These are phyloP conservation scores for Botrytis porri DNA, from an alignment of 2,329 filamentous ascomycete species.

Conservation along the genomic window DNA sequence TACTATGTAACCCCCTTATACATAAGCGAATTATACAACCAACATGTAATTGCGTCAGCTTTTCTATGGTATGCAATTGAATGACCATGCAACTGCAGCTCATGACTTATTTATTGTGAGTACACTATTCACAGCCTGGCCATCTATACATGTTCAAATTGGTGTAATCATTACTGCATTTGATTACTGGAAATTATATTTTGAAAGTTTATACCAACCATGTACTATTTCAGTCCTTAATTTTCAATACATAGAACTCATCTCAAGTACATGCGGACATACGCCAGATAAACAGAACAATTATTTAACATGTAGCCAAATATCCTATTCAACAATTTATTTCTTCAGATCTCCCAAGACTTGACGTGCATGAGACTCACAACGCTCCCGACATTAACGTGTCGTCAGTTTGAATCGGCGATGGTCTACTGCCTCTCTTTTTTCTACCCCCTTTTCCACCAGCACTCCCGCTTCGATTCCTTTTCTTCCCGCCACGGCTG, in stretches of 20 bases:
- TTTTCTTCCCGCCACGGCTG: background rate
- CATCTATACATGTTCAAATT: background rate
- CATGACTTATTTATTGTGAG: background rate
- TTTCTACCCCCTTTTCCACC: background rate
- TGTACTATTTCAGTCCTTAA: background rate
- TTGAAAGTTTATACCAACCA: background rate
- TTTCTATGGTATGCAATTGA: background rate
- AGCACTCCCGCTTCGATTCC: background rate
- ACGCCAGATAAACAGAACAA: background rate
- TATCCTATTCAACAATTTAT: background rate
- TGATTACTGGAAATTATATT: background rate
- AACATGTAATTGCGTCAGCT: background rate
- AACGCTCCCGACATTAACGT: background rate
- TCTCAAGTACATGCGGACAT: background rate
- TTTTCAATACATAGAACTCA: background rate
- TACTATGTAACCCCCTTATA: background rate
- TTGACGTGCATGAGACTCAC: background rate
- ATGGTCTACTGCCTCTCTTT: background rate
- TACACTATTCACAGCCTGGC: background rate
- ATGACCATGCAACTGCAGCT: background rate
- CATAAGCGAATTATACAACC: background rate
- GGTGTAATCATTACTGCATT: background rate
- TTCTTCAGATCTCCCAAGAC: background rate
- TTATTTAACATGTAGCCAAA: background rate
- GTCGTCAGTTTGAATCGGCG: background rate